phyloP scores from a whole-genome alignment of 2,329 filamentous ascomycete genomes.

The Acarospora socialis region DNA sequence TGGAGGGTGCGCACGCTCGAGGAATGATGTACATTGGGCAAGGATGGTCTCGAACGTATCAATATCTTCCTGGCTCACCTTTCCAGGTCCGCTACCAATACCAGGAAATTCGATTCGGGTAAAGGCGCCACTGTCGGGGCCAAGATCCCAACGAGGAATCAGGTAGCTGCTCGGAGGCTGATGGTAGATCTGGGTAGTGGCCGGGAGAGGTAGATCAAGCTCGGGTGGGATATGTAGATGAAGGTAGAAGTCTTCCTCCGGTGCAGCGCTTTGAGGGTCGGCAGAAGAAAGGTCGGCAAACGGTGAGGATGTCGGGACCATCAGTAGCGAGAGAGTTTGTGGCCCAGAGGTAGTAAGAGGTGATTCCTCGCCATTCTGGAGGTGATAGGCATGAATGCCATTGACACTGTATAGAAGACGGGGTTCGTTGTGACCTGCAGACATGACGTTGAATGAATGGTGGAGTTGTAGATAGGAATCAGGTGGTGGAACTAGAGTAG shows the following conservation, averaged over 20 bases:
- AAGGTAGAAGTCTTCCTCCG: constrained; percentile 88
- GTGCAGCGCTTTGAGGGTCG: constrained; percentile 39
- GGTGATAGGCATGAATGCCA: constrained; percentile 81
- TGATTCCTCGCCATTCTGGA: constrained; percentile 74
- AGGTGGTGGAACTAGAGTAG: too few species aligned
- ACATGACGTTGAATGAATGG: too few species aligned
- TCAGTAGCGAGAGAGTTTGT: constrained; percentile 82
- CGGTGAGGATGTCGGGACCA: constrained; percentile 81
- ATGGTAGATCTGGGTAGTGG: constrained; percentile 94
- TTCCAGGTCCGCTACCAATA: constrained; percentile 47
- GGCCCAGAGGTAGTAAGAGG: constrained; percentile 71
- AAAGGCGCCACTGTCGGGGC: constrained; percentile 76
- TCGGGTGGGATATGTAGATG: constrained; percentile 90
- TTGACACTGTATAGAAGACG: constrained; percentile 48
- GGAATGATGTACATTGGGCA: constrained; percentile 92
- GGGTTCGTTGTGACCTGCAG: constrained; percentile 38
- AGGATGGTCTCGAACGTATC: constrained; percentile 96
- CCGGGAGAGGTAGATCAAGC: constrained; percentile 82
- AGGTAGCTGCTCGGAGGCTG: constrained; percentile 86
- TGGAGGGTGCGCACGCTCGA: constrained; percentile 63
- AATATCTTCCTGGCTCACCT: constrained; percentile 73
- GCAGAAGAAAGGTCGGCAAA: constrained; percentile 43
- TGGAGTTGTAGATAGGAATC: too few species aligned
- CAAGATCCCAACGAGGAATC: constrained; percentile 89
- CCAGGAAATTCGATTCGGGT: constrained; percentile 82